Conservation (phyloP, 768 basidiomycete genomes). For the Megacollybia marginata region DNA sequence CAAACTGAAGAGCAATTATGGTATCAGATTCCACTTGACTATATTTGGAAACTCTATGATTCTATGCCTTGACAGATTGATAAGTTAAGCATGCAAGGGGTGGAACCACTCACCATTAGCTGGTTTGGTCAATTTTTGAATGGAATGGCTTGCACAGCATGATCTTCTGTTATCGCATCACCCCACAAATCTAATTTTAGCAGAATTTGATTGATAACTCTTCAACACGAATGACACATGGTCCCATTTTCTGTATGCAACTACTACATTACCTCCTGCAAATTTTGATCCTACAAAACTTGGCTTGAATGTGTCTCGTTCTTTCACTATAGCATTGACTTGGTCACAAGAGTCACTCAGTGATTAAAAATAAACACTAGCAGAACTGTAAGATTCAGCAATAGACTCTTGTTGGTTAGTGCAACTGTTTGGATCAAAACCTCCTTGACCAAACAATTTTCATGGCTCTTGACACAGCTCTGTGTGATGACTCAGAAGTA, state of each 20-base stretch:
- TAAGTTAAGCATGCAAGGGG: slow-evolving; percentile 9
- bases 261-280: slow-evolving; percentile 8
- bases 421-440: too few species aligned
- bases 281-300: slow-evolving; percentile 9
- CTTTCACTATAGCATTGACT: slow-evolving; percentile 5
- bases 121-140: slow-evolving; percentile 15
- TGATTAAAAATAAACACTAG: slow-evolving; percentile 4
- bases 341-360: slow-evolving; percentile 8
- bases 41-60: slow-evolving; percentile 18
- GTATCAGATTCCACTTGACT: slow-evolving; percentile 15
- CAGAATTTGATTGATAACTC: too few species aligned
- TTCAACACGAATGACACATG: slow-evolving; percentile 8
- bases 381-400: too few species aligned
- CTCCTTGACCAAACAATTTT: slow-evolving; percentile 10
- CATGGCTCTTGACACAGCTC: too few species aligned
- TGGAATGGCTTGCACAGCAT: too few species aligned
- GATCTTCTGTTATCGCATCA: too few species aligned
- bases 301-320: slow-evolving; percentile 14
- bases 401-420: too few species aligned
- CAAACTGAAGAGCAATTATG: slow-evolving; percentile 19
- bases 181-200: too few species aligned
- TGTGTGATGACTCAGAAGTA: too few species aligned
- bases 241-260: too few species aligned
- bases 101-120: slow-evolving; percentile 16
- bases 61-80: slow-evolving; percentile 12